A percentile compares a stretch with the other conserved stretches of the same genome.
These are phyloP conservation scores for Dactylellina sp. DNA, from an alignment of 2,329 filamentous ascomycete genomes.

Conservation along the genomic window DNA sequence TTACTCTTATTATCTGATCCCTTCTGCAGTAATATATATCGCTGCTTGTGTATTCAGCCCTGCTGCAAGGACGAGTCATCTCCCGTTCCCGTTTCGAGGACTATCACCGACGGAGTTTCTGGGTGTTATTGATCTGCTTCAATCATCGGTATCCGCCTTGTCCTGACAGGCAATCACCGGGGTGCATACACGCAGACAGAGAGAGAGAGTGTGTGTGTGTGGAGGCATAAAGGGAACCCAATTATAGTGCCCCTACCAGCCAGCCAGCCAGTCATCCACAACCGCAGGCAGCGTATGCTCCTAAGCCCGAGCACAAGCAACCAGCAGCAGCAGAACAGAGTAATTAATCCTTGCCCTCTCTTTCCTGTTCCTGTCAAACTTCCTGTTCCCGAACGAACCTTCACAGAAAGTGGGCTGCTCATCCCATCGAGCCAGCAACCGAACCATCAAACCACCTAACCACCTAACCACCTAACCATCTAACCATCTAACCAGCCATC, in stretches of 20 bases:
- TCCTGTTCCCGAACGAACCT: background rate
- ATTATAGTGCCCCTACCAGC: conserved; percentile 38
- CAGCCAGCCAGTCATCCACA: conserved; percentile 39
- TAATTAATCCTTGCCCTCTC: conserved; percentile 27
- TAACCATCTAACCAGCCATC: too few relatives aligned
- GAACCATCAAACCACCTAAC: too few relatives aligned
- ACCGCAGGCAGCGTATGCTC: conserved; percentile 7
- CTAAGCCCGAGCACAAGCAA: conserved; percentile 16
- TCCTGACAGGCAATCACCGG: background rate
- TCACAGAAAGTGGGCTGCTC: conserved; percentile 38
- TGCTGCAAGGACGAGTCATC: too few relatives aligned
- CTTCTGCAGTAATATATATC: too few relatives aligned
- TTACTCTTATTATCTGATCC: too few relatives aligned
- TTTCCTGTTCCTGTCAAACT: conserved; percentile 51
- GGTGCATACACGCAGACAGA: background rate
- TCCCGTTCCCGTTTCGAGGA: too few relatives aligned
- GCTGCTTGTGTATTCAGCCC: too few relatives aligned
- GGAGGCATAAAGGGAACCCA: conserved; percentile 42
- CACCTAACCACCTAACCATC: too few relatives aligned
- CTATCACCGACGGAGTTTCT: too few relatives aligned
- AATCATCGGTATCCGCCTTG: too few relatives aligned
- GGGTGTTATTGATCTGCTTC: too few relatives aligned
- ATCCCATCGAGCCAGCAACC: conserved; percentile 17
- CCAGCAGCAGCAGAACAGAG: background rate
- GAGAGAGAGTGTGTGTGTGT: background rate